A percentile compares a stretch with the other conserved stretches of the same genome.
phyloP scores from a whole-genome alignment of 148 eudicot species.

The Pouteria glomerata region DNA sequence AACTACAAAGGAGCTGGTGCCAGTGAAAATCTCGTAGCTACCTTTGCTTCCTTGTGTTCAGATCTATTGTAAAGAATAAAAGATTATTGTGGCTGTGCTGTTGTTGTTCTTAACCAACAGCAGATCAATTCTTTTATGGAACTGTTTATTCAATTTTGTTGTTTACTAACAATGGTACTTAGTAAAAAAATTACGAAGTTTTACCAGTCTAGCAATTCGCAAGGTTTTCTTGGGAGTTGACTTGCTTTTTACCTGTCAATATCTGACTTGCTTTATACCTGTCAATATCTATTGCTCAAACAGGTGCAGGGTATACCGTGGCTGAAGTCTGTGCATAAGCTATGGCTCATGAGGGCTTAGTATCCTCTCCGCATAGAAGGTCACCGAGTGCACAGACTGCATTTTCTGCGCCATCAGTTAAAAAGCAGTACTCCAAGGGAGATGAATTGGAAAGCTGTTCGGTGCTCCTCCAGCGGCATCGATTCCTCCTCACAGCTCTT shows the following conservation, averaged over 20 bases:
- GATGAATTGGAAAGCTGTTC: slow-evolving; percentile 53
- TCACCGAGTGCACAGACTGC: slow-evolving; percentile 8
- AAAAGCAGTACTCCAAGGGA: slow-evolving; percentile 36
- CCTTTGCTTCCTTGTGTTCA: slow-evolving; percentile 1
- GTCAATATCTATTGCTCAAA: background rate
- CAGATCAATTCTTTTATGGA: background rate
- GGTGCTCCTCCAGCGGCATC: slow-evolving; percentile 65
- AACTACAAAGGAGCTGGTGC: background rate
- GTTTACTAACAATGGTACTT: background rate
- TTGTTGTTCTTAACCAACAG: background rate
- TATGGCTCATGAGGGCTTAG: slow-evolving; percentile 10
- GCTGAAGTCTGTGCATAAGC: background rate
- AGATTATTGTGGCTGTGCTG: background rate
- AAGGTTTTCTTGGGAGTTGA: background rate
- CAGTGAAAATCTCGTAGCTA: background rate
- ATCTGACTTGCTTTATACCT: background rate
- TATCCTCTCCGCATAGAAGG: slow-evolving; percentile 45
- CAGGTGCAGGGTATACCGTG: background rate
- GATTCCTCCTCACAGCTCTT: slow-evolving; percentile 77
- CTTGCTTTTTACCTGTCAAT: too few relatives aligned
- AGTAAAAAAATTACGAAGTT: background rate
- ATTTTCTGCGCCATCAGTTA: slow-evolving; percentile 27
- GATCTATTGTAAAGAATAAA: background rate
- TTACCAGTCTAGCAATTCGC: background rate
- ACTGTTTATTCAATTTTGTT: background rate